A percentile compares a stretch with the other conserved stretches of the same genome.
Evolutionary conservation across 2,329 filamentous ascomycete species (phyloP).

Genomic region (Exophiala alcalophila): DNA sequence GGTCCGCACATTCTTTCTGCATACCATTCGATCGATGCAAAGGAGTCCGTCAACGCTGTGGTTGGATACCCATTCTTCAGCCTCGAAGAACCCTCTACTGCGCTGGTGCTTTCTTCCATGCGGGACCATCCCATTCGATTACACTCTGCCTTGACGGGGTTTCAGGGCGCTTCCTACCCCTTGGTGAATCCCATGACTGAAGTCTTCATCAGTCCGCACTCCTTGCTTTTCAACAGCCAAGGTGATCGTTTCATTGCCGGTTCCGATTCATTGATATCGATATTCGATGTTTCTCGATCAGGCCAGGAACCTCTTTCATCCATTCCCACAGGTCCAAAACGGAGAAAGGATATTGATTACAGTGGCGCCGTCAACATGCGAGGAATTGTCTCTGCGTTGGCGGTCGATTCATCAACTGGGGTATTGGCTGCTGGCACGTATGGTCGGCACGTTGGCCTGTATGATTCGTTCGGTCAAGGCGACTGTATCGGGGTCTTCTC

Average conservation of each 20-base stretch:
- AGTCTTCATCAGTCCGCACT: conserved; percentile 53
- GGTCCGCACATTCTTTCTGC: conserved; percentile 41
- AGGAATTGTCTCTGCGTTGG: conserved; percentile 54
- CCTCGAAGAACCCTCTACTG: conserved; percentile 49
- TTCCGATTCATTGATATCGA: conserved; percentile 51
- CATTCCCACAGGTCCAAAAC: conserved; percentile 47
- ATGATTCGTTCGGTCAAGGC: conserved; percentile 50
- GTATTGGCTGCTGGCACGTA: conserved; percentile 59
- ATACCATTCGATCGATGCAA: conserved; percentile 47
- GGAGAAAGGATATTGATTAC: conserved; percentile 10
- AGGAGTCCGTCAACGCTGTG: conserved; percentile 53
- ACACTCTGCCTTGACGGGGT: conserved; percentile 52
- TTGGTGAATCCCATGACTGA: conserved; percentile 56
- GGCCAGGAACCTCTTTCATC: conserved; percentile 47
- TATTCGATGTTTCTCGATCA: conserved; percentile 54
- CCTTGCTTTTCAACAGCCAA: conserved; percentile 51
- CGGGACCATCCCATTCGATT: conserved; percentile 57
- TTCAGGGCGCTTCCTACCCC: conserved; percentile 52
- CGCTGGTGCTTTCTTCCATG: conserved; percentile 51
- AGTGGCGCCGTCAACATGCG: conserved; percentile 45
- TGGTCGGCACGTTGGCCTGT: conserved; percentile 55
- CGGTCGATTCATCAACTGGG: conserved; percentile 42
- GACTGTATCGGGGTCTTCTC: conserved; percentile 52
- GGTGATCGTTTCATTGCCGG: conserved; percentile 58
- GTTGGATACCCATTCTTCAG: conserved; percentile 55